A percentile compares a stretch with the other conserved stretches of the same genome.
Evolutionary conservation across 768 basidiomycete genomes (phyloP).

Genomic region (Serendipita sp.): DNA sequence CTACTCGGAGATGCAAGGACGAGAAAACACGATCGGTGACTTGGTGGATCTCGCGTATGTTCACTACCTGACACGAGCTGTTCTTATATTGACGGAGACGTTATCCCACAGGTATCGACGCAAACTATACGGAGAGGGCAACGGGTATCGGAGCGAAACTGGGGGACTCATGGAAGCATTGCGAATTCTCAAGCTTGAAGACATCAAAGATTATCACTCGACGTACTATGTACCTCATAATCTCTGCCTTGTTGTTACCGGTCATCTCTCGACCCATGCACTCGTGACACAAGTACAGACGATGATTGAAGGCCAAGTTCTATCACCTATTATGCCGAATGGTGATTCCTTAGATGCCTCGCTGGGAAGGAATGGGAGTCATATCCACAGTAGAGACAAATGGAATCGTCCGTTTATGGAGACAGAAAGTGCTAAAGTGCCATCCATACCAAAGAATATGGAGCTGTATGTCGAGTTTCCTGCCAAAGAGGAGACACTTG

Average conservation of each 20-base stretch:
- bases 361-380: background rate
- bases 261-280: constrained; percentile 63
- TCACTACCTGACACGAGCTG: background rate
- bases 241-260: constrained; percentile 74
- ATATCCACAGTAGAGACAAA: constrained; percentile 31
- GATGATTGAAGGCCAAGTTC: constrained; percentile 65
- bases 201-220: constrained; percentile 58
- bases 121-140: constrained; percentile 60
- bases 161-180: constrained; percentile 91
- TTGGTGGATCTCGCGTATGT: constrained; percentile 73
- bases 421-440: constrained; percentile 45
- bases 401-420: constrained; percentile 98
- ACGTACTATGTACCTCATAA: constrained; percentile 92
- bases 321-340: constrained; percentile 51
- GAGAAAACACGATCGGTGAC: constrained; percentile 84
- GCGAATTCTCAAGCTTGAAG: constrained; percentile 66
- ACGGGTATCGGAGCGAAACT: constrained; percentile 90
- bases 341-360: constrained; percentile 17
- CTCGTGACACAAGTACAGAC: constrained; percentile 70
- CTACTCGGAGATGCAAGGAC: constrained; percentile 92
- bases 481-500: constrained; percentile 88
- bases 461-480: constrained; percentile 81
- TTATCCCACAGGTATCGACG: constrained; percentile 46
- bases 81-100: constrained; percentile 1
- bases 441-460: constrained; percentile 30